Evolutionary conservation across 192 early-diverging fungal species (phyloP).

Genomic region (Mortierella antarctica): DNA sequence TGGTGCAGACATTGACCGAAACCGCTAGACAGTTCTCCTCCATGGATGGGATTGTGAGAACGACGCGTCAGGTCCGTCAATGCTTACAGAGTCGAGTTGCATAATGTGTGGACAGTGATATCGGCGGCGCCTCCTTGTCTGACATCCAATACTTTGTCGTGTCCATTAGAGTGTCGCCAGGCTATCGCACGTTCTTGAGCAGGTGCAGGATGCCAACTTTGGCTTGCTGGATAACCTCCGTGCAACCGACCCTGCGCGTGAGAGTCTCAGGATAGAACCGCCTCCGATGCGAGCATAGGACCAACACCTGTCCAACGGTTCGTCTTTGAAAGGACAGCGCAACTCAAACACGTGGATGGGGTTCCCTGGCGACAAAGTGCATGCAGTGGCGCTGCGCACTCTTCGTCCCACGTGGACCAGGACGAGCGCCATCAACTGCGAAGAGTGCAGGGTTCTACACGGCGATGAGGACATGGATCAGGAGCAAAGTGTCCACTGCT

Average conservation of each 20-base stretch:
- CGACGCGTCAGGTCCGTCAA: constrained; percentile 30
- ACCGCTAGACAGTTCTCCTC: constrained; percentile 39
- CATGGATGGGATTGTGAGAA: constrained; percentile 29
- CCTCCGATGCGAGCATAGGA: background rate
- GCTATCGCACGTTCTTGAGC: constrained; percentile 13
- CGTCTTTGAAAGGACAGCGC: too few relatives aligned
- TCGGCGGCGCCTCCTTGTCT: too few relatives aligned
- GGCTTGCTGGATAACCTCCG: constrained; percentile 38
- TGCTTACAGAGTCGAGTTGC: background rate
- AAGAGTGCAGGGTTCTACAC: too few relatives aligned
- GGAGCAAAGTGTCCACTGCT: too few relatives aligned
- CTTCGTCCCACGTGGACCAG: too few relatives aligned
- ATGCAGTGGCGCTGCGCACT: too few relatives aligned
- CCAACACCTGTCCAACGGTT: too few relatives aligned
- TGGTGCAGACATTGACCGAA: constrained; percentile 20
- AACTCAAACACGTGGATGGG: too few relatives aligned
- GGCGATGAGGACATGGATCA: too few relatives aligned
- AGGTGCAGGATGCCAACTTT: constrained; percentile 48
- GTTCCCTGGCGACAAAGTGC: too few relatives aligned
- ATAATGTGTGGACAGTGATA: too few relatives aligned
- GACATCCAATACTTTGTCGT: background rate
- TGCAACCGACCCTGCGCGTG: constrained; percentile 29
- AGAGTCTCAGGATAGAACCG: constrained; percentile 21
- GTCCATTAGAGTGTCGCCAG: constrained; percentile 25
- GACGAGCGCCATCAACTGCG: too few relatives aligned